Evolutionary conservation across 495 filamentous ascomycete genomes (phyloP).

Genomic region (Letharia columbiana): DNA sequence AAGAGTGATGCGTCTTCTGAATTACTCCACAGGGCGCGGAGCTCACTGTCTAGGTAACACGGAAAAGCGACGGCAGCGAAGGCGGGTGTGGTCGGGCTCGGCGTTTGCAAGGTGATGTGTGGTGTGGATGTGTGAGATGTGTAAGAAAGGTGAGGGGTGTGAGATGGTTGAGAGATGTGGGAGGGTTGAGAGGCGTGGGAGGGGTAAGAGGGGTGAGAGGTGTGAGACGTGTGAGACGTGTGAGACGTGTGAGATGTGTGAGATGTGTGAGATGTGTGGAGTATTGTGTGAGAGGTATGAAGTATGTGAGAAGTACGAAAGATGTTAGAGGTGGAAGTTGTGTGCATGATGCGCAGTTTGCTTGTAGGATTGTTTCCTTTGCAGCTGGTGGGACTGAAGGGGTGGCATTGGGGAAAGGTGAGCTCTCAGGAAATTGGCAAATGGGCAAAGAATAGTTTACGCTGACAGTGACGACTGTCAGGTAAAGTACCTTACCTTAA

Average conservation of each 20-base stretch:
- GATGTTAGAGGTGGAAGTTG: background rate
- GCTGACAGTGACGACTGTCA: background rate
- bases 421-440: background rate
- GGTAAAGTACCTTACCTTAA: no score
- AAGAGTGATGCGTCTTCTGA: background rate
- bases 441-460: background rate
- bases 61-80: background rate
- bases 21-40: background rate
- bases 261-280: background rate
- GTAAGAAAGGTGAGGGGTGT: background rate
- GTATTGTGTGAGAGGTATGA: background rate
- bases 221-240: no score
- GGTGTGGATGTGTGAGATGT: background rate
- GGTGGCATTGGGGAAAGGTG: background rate
- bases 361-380: background rate
- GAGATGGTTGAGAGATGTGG: background rate
- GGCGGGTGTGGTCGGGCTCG: background rate
- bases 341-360: background rate
- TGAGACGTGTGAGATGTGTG: background rate
- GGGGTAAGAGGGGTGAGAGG: background rate
- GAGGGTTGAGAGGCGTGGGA: background rate
- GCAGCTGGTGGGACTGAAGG: background rate
- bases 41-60: background rate
- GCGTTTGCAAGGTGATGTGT: background rate
- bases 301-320: background rate